phyloP scores from a whole-genome alignment of 371 early-diverging fungal genomes.

The Mucor indicus region DNA sequence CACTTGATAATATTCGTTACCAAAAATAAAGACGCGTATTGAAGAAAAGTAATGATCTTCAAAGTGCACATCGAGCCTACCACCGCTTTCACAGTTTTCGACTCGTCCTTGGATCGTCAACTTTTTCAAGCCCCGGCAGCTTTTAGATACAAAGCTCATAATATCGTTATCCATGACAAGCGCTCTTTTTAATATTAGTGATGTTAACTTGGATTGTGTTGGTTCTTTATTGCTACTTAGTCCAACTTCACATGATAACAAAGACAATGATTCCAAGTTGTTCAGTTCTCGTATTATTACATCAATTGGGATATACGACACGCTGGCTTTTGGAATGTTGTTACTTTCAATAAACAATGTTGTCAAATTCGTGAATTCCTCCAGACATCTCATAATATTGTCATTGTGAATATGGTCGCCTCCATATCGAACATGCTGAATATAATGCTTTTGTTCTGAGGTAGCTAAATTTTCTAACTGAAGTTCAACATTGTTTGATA shows the following conservation, averaged over 20 bases:
- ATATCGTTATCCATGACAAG: background rate
- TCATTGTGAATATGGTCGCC: too few species aligned
- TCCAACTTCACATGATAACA: background rate
- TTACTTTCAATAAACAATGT: background rate
- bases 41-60: background rate
- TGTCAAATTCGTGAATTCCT: background rate
- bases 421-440: too few species aligned
- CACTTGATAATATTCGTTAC: background rate
- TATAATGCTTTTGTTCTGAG: background rate
- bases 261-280: background rate
- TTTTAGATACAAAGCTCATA: background rate
- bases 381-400: background rate
- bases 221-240: background rate
- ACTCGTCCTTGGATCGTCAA: conserved; percentile 1
- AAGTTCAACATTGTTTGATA: background rate
- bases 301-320: background rate
- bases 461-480: background rate
- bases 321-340: too few species aligned
- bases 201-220: background rate
- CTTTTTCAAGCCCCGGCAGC: background rate
- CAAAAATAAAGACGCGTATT: background rate
- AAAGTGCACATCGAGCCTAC: background rate
- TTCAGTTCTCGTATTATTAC: background rate
- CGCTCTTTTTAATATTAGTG: background rate
- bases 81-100: background rate